Evolutionary conservation across 169 alveolate genomes (phyloP).

Genomic region (Eimeria brunetti): DNA sequence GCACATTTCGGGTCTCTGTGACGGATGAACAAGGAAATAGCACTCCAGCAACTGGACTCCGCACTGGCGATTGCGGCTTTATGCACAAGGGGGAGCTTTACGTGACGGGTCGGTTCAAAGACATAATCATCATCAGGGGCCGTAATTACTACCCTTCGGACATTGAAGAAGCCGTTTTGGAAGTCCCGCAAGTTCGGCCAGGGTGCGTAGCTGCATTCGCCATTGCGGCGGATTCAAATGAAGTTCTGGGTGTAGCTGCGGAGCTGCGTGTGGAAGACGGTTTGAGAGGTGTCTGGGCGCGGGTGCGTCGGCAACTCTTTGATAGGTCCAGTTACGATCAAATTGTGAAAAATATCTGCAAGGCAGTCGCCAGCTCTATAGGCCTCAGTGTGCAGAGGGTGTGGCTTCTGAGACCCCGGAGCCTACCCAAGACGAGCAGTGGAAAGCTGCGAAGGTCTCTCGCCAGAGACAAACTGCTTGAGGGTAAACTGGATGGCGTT

Average conservation of each 20-base stretch:
- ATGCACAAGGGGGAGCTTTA: constrained; percentile 83
- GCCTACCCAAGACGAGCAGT: constrained; percentile 85
- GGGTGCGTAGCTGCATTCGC: constrained; percentile 87
- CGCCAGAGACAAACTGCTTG: constrained; percentile 82
- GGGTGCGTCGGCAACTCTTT: constrained; percentile 81
- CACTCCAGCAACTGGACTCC: constrained; percentile 82
- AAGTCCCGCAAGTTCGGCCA: constrained; percentile 82
- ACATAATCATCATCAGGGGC: constrained; percentile 86
- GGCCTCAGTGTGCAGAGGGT: constrained; percentile 85
- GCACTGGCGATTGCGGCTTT: constrained; percentile 88
- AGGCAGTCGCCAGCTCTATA: constrained; percentile 79
- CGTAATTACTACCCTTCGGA: constrained; percentile 88
- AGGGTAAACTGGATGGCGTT: constrained; percentile 79
- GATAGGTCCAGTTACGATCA: constrained; percentile 84
- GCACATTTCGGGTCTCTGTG: constrained; percentile 67
- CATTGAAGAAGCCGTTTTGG: constrained; percentile 85
- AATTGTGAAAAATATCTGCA: constrained; percentile 81
- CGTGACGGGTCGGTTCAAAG: constrained; percentile 87
- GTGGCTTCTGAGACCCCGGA: constrained; percentile 86
- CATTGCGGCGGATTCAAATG: constrained; percentile 84
- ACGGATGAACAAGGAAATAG: constrained; percentile 76
- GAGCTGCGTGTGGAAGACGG: constrained; percentile 84
- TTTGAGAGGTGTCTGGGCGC: constrained; percentile 80
- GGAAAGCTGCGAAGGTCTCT: constrained; percentile 85
- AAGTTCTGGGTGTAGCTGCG: constrained; percentile 86